These are phyloP conservation scores for Pseudoneurospora amorphoporcata DNA, from an alignment of 495 filamentous ascomycete genomes.

Conservation along the genomic window DNA sequence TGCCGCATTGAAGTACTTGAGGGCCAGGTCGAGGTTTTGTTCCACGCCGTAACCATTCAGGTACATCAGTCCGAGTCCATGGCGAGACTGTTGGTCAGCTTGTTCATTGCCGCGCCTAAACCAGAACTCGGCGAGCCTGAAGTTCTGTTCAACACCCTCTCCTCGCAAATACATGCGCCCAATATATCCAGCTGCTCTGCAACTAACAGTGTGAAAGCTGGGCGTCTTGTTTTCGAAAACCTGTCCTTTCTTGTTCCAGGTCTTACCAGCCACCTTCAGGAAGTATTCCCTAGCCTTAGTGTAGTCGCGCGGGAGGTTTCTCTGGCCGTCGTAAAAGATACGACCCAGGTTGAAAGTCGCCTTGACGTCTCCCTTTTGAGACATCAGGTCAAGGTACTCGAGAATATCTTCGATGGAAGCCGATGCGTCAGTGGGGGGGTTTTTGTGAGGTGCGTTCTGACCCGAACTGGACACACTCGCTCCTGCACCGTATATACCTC, in stretches of 20 bases:
- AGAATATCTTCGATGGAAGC: slow-evolving; percentile 86
- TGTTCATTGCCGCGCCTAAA: slow-evolving; percentile 71
- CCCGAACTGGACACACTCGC: slow-evolving; percentile 87
- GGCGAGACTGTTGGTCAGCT: slow-evolving; percentile 78
- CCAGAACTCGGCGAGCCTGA: slow-evolving; percentile 67
- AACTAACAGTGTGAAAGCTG: slow-evolving; percentile 68
- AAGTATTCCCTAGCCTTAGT: slow-evolving; percentile 73
- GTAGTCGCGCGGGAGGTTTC: slow-evolving; percentile 62
- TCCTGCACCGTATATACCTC: slow-evolving; percentile 90
- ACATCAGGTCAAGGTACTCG: slow-evolving; percentile 90
- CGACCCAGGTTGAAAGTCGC: slow-evolving; percentile 82
- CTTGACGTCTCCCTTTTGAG: slow-evolving; percentile 84
- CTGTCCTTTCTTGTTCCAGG: slow-evolving; percentile 60
- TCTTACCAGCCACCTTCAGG: slow-evolving; percentile 65
- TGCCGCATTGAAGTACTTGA: slow-evolving; percentile 70
- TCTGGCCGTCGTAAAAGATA: slow-evolving; percentile 82
- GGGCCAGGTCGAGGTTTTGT: slow-evolving; percentile 62
- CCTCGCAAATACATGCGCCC: slow-evolving; percentile 90
- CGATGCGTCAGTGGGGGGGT: slow-evolving; percentile 59
- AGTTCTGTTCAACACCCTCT: slow-evolving; percentile 78
- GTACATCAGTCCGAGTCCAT: slow-evolving; percentile 77
- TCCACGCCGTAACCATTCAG: slow-evolving; percentile 74
- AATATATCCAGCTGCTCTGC: slow-evolving; percentile 83
- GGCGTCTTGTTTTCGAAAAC: slow-evolving; percentile 35
- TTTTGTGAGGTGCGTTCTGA: slow-evolving; percentile 63